Evolutionary conservation across 2,329 filamentous ascomycete genomes (phyloP), one percentile per base, ranked within the genome.

Genomic region (Exophiala calicioides): DNA sequence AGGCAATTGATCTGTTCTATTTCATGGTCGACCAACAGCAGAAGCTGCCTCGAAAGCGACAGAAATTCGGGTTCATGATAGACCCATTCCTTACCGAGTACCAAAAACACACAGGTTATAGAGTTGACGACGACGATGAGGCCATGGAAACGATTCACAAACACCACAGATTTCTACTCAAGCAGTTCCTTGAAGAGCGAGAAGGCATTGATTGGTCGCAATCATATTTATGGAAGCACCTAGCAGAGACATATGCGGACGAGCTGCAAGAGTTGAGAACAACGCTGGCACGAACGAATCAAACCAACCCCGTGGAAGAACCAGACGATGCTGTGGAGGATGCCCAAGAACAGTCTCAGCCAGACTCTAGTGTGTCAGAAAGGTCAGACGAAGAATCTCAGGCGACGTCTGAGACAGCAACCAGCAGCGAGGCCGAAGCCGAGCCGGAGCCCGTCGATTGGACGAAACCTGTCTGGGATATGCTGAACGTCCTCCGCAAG

Each of bases 1-100:
- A 81, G 61, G 79, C 78, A 1, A 75, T 84, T 26, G 72, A 79
- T 54, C 58, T 82, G 47, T 66, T 83, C 6, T 84, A 83, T 60
- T 83, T 81, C 59, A 62, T 82, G 36, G 75, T 74, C n/a, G 81
- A 84, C 58, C 71, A 75, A 16, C 76, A 82, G 55, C 62, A 67
- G 38, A 69, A 68, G 54, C 45, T 59, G 18, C 40, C 46, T 13
- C 47, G 43, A 20, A 57, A 56, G 31, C 54, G 53, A 41, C 56
- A 57, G 41, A 39, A 42, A 19, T 39, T 48, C 8, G 57, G 57
- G 5, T 58, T 58, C 39, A 46, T 46, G 36, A 54, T 59, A 16
- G 57, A 59, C 31, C 53, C 55, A 19, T 58, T 59, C 34, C 46
- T 59, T 26, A 50, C 44, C n/a, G 51, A 48, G 12, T 59, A 59